Percentiles rank a stretch among this genome's conserved stretches.
Conservation (phyloP, 257 asterid genomes). For the Leonotis leonurus region DNA sequence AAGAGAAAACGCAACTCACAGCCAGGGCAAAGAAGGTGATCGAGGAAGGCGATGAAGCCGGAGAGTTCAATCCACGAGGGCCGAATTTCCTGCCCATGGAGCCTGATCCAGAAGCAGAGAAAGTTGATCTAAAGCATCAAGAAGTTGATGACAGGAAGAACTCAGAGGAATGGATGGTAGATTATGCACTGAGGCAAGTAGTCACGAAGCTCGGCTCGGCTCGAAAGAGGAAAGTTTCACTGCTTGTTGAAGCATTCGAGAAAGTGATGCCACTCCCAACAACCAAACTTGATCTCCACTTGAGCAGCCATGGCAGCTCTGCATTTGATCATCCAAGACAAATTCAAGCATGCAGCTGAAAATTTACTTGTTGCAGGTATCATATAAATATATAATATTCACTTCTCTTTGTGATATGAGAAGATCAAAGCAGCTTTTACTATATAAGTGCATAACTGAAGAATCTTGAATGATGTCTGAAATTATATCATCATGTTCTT, state of each 20-base stretch:
- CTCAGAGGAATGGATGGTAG: slow-evolving; percentile 90
- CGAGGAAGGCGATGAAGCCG: slow-evolving; percentile 27
- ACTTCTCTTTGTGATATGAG: too few relatives aligned
- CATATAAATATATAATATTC: too few relatives aligned
- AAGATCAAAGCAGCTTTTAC: not conserved
- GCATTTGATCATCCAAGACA: slow-evolving; percentile 30
- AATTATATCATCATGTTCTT: not conserved
- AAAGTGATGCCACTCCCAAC: slow-evolving; percentile 60
- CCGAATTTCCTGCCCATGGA: slow-evolving; percentile 69
- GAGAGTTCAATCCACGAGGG: slow-evolving; percentile 57
- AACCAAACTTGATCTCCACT: slow-evolving; percentile 33
- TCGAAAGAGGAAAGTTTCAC: slow-evolving; percentile 66
- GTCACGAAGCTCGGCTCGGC: slow-evolving; percentile 67
- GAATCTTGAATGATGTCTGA: not conserved
- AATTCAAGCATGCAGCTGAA: slow-evolving; percentile 69
- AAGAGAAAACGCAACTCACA: too few relatives aligned
- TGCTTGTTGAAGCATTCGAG: slow-evolving; percentile 86
- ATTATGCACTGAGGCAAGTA: slow-evolving; percentile 67
- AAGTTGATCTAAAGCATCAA: slow-evolving; percentile 77
- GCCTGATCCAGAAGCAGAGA: slow-evolving; percentile 57
- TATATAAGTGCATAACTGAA: too few relatives aligned
- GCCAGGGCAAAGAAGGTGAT: slow-evolving; percentile 25
- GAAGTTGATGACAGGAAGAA: slow-evolving; percentile 58
- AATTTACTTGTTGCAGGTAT: slow-evolving; percentile 29
- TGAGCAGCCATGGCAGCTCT: slow-evolving; percentile 25